These are phyloP conservation scores for Pythium brachiatum DNA, from an alignment of 352 stramenopile genomes.

Conservation along the genomic window DNA sequence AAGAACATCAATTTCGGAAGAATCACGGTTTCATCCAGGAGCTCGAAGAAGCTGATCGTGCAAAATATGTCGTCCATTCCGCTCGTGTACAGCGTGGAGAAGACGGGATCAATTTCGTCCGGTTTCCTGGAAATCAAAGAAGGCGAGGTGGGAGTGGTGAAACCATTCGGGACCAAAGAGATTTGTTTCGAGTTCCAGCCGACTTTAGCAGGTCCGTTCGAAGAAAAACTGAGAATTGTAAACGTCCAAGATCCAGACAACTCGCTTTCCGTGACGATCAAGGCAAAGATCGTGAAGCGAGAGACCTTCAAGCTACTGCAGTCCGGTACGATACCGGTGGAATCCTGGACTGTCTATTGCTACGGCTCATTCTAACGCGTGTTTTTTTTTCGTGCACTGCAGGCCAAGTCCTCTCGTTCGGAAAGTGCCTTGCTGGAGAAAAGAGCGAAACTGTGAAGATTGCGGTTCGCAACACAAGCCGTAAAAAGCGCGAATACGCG, in stretches of 20 bases:
- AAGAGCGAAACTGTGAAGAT: constrained; percentile 87
- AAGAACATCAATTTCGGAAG: constrained; percentile 92
- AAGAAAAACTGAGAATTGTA: constrained; percentile 88
- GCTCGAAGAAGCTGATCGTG: constrained; percentile 81
- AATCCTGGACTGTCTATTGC: too few species aligned
- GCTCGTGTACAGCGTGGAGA: constrained; percentile 85
- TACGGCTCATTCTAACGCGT: too few species aligned
- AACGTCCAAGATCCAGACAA: constrained; percentile 90
- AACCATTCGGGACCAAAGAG: constrained; percentile 85
- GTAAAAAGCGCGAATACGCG: constrained; percentile 86
- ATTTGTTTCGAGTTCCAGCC: constrained; percentile 90
- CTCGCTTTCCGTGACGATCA: constrained; percentile 86
- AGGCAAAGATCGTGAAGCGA: constrained; percentile 86
- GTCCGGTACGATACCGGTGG: constrained; percentile 56
- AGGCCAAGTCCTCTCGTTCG: constrained; percentile 82
- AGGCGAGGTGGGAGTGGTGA: constrained; percentile 82
- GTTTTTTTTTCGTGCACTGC: too few species aligned
- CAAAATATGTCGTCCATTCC: constrained; percentile 87
- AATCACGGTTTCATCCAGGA: constrained; percentile 83
- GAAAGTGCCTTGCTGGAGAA: constrained; percentile 80
- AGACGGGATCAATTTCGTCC: constrained; percentile 90
- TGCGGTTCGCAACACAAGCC: constrained; percentile 82
- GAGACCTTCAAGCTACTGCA: constrained; percentile 90
- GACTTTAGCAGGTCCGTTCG: constrained; percentile 80
- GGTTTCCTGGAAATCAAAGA: constrained; percentile 89